Conservation (phyloP, 2,329 filamentous ascomycete genomes). For the Colletotrichum shisoi region DNA sequence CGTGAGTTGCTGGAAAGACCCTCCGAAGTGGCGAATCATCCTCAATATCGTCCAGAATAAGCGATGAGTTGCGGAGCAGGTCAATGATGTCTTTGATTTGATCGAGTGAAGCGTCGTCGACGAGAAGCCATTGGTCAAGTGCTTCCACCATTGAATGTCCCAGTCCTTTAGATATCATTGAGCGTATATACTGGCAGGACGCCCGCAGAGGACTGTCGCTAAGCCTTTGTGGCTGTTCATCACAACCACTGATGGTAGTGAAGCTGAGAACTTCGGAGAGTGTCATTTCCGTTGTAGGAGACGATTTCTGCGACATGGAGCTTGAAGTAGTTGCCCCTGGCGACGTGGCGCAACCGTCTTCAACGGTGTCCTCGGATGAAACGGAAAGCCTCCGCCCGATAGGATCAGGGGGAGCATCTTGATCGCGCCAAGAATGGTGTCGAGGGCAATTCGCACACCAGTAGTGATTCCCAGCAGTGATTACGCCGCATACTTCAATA, state of each 20-base stretch:
- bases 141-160: constrained; percentile 2
- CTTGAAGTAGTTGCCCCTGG: constrained; percentile 5
- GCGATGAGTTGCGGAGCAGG: constrained; percentile 26
- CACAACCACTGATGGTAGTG: not conserved
- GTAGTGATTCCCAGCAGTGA: constrained; percentile 25
- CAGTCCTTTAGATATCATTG: constrained; percentile 20
- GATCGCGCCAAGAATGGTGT: constrained; percentile 15
- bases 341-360: not conserved
- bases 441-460: constrained; percentile 27
- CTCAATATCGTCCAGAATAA: constrained; percentile 51
- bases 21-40: constrained; percentile 48
- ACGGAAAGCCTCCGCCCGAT: not conserved
- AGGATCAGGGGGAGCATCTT: not conserved
- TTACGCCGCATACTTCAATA: constrained; percentile 13
- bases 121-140: constrained; percentile 14
- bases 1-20: constrained; percentile 49
- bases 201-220: not conserved
- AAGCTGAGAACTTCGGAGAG: not conserved
- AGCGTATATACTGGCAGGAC: constrained; percentile 16
- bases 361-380: not conserved
- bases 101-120: constrained; percentile 4
- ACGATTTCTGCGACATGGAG: constrained; percentile 8
- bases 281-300: not conserved
- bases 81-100: constrained; percentile 20
- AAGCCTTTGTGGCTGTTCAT: fast-evolving